Evolutionary conservation across 164 flowering plant species (phyloP).

Genomic region (Chimonanthus salicifolius): DNA sequence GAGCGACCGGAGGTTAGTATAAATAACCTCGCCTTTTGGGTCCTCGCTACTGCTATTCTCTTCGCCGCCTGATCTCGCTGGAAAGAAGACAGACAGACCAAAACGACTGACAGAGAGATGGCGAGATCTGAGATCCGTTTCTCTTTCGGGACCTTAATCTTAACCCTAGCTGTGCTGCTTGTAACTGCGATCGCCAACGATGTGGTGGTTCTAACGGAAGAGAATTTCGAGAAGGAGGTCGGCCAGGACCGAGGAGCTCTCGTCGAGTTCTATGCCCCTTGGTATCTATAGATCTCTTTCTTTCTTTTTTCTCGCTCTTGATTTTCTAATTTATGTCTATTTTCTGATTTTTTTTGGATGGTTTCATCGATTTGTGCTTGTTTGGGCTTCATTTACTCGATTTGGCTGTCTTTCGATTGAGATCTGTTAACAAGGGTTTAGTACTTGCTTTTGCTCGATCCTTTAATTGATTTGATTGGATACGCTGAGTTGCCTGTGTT

Average conservation of each 20-base stretch:
- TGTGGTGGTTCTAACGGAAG: slow-evolving; percentile 50
- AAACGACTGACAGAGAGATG: slow-evolving; percentile 19
- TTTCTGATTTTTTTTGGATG: neutral
- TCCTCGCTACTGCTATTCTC: too few relatives aligned
- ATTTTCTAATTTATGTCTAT: neutral
- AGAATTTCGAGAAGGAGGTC: slow-evolving; percentile 67
- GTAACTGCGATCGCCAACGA: slow-evolving; percentile 39
- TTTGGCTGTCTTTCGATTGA: neutral
- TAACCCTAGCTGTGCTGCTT: slow-evolving; percentile 35
- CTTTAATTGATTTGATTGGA: neutral
- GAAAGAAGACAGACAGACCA: too few relatives aligned
- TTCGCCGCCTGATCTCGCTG: too few relatives aligned
- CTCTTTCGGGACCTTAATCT: slow-evolving; percentile 17
- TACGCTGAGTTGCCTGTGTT: too few relatives aligned
- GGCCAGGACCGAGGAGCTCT: slow-evolving; percentile 90
- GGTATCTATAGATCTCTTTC: slow-evolving; percentile 33
- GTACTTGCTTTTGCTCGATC: slow-evolving; percentile 2
- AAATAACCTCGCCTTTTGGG: too few relatives aligned
- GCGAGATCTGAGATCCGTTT: slow-evolving; percentile 52
- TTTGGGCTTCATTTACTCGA: neutral
- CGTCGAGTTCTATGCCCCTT: slow-evolving; percentile 96
- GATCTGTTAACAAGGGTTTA: slow-evolving; percentile 1
- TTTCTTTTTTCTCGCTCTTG: neutral
- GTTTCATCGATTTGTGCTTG: neutral
- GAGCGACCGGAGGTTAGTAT: too few relatives aligned